Percentiles rank a stretch among this genome's conserved stretches.
Evolutionary conservation across 2,329 filamentous ascomycete genomes (phyloP).

Genomic region (Colletotrichum sp.): DNA sequence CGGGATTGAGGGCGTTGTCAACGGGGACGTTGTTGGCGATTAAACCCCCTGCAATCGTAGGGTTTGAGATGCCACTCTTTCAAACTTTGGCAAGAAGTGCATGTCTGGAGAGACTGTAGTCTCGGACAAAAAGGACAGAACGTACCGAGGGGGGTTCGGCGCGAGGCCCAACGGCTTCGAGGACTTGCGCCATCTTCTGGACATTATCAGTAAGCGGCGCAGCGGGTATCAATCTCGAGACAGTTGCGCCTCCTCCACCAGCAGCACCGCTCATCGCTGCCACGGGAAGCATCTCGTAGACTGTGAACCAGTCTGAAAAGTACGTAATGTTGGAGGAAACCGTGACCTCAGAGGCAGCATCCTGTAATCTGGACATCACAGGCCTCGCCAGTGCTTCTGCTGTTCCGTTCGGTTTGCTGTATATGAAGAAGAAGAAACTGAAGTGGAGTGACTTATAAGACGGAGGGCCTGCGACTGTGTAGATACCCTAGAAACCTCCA

Average conservation of each 20-base stretch:
- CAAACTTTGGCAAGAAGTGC: not conserved
- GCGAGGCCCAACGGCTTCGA: not conserved
- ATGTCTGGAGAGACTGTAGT: not conserved
- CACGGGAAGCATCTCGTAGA: not conserved
- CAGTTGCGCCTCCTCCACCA: not conserved
- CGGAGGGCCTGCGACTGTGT: not conserved
- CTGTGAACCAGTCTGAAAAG: not conserved
- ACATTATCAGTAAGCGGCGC: not conserved
- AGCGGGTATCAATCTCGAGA: not conserved
- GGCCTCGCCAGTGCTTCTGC: not conserved
- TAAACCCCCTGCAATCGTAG: not conserved
- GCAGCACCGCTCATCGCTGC: not conserved
- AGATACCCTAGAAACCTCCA: not conserved
- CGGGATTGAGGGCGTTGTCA: not conserved
- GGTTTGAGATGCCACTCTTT: not conserved
- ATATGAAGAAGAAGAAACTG: not conserved
- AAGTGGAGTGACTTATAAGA: not conserved
- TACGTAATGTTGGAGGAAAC: not conserved
- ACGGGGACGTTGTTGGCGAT: not conserved
- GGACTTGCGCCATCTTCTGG: not conserved
- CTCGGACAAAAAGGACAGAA: too few relatives aligned
- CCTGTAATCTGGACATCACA: not conserved
- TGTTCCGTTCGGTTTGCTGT: not conserved
- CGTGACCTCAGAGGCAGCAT: not conserved
- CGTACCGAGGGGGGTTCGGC: not conserved